Evolutionary conservation across 306 rosid species (phyloP), one percentile per base, ranked within the genome.

Genomic region (Begonia peltatifolia): DNA sequence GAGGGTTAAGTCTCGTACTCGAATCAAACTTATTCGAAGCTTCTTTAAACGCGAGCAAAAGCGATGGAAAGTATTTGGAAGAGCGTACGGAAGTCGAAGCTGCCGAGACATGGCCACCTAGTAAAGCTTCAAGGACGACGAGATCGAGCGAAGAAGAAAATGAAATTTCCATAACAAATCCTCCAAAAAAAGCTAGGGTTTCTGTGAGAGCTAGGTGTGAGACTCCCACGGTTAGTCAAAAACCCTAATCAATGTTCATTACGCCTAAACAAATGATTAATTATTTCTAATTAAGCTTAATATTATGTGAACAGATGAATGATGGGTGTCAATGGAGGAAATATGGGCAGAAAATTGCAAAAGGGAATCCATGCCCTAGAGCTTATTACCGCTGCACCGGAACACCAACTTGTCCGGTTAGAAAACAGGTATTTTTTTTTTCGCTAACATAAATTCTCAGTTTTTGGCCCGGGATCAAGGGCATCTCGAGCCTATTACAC

Each of bases 261-360:
- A 30, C 6, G 3, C 38, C 38, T 30, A 30, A 30, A 30, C 38
- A 30, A 1, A 6, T 30, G 38, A 30, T 30, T 7, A 30, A 30
- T 2, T 30, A 30, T 30, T 30, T 30, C 38, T 30, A 30, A 7
- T 7, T 30, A 30, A 30, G 38, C 38, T 30, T 30, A 30, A 47
- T 6, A 30, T 30, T 30, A 30, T 7, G 6, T 7, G 10, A 3
- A 35, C 59, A 85, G 95, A 74, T 87, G 82, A 69, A 77, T 14
- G 95, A 87, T 43, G 95, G 95, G 5, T 80, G 95, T 6, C 93
- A 87, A 61, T 87, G 95, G 95, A 69, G 95, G 63, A 87, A 87
- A 65, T 87, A 87, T 54, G 95, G 95, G 7, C 95, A 86, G 47
- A 82, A 87, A 63, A 82, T 65, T 50, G 81, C 95, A 3, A 87